Percentiles rank a stretch among this genome's conserved stretches.
Conservation (phyloP, 1,284 basidiomycete genomes). For the Puccinia novopanici region DNA sequence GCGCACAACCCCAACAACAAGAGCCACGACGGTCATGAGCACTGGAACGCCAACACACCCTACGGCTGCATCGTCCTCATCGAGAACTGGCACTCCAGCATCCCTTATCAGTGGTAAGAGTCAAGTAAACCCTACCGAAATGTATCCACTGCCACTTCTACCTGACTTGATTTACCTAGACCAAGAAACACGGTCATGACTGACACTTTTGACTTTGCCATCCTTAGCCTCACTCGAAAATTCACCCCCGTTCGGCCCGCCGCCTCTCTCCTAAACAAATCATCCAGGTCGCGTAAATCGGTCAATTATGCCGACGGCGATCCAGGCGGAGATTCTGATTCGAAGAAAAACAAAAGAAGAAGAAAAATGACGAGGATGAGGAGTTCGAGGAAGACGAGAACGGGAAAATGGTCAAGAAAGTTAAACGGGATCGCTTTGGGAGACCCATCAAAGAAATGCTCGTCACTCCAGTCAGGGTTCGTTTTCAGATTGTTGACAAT, state of each 20-base stretch:
- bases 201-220: background rate
- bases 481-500: too few species aligned
- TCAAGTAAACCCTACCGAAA: conserved; percentile 29
- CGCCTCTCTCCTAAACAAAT: conserved; percentile 7
- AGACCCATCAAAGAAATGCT: conserved; percentile 45
- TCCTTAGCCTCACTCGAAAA: conserved; percentile 18
- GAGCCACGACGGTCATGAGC: background rate
- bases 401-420: conserved; percentile 47
- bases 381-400: too few species aligned
- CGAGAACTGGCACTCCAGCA: background rate
- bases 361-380: too few species aligned
- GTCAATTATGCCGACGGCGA: conserved; percentile 35
- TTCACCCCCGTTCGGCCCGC: conserved; percentile 43
- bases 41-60: background rate
- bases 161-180: background rate
- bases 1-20: background rate
- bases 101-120: conserved; percentile 21
- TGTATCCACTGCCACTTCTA: conserved; percentile 1
- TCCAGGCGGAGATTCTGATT: background rate
- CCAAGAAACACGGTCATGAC: background rate
- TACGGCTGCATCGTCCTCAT: background rate
- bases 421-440: conserved; percentile 47
- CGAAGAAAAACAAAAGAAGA: conserved; percentile 28
- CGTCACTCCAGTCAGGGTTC: conserved; percentile 36
- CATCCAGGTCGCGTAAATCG: conserved; percentile 31